phyloP scores from a whole-genome alignment of 2,329 filamentous ascomycete genomes.

The Aureobasidium musti region DNA sequence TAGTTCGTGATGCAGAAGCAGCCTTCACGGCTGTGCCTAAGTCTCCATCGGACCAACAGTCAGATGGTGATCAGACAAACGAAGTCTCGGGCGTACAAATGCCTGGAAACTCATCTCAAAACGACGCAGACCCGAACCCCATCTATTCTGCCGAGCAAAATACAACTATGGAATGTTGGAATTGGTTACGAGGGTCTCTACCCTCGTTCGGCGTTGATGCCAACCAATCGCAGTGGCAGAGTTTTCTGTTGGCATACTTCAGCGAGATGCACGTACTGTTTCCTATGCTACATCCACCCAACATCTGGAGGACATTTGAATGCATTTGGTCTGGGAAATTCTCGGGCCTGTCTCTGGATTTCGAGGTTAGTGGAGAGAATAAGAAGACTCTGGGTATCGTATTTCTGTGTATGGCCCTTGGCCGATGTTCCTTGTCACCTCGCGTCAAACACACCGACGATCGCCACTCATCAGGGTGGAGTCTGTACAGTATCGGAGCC shows the following conservation, averaged over 20 bases:
- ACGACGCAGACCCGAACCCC: neutral
- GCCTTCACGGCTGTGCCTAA: too few relatives aligned
- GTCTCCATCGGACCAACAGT: too few relatives aligned
- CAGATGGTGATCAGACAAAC: too few relatives aligned
- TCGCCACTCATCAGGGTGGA: neutral
- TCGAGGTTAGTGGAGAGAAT: neutral
- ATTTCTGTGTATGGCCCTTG: neutral
- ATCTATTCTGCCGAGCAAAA: neutral
- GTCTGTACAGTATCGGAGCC: neutral
- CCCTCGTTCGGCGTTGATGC: neutral
- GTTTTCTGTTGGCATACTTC: neutral
- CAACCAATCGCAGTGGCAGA: neutral
- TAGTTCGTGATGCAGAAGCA: too few relatives aligned
- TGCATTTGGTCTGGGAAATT: neutral
- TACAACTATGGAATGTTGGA: neutral
- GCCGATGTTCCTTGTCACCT: neutral
- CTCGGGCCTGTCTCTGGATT: neutral
- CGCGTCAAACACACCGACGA: neutral
- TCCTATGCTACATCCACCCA: neutral
- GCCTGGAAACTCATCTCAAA: too few relatives aligned
- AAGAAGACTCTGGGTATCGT: neutral
- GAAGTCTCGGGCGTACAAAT: neutral
- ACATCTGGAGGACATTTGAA: neutral
- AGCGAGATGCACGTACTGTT: neutral
- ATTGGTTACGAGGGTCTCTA: neutral